These are phyloP conservation scores for Sclerotinia subarctica DNA, from an alignment of 2,329 filamentous ascomycete species.

Conservation along the genomic window DNA sequence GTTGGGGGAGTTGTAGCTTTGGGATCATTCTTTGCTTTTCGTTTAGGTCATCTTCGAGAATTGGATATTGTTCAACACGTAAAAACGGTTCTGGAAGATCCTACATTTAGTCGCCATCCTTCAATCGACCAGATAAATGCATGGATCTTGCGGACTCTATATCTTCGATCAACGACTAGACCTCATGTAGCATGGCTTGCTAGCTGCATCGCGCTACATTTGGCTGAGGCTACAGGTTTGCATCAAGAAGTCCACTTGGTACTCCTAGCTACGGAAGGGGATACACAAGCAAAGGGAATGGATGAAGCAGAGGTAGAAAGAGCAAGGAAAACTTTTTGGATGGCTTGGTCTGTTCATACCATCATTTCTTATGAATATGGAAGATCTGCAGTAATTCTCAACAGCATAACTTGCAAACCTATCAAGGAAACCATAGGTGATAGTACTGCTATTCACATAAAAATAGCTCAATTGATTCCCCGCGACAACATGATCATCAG, in stretches of 20 bases:
- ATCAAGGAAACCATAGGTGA: not conserved
- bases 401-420: constrained; percentile 26
- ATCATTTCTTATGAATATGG: constrained; percentile 28
- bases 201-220: constrained; percentile 32
- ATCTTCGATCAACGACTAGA: constrained; percentile 34
- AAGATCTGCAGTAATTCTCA: constrained; percentile 26
- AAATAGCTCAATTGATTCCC: constrained; percentile 23
- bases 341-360: constrained; percentile 18
- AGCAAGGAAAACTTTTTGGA: constrained; percentile 20
- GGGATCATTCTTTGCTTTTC: constrained; percentile 39
- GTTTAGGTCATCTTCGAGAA: constrained; percentile 31
- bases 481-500: constrained; percentile 16
- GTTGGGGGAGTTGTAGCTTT: constrained; percentile 39
- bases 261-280: constrained; percentile 10
- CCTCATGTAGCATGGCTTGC: constrained; percentile 36
- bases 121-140: constrained; percentile 30
- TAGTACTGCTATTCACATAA: constrained; percentile 19
- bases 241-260: constrained; percentile 31
- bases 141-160: constrained; percentile 33
- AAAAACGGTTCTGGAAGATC: constrained; percentile 30
- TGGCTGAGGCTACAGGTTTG: constrained; percentile 35
- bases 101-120: constrained; percentile 16
- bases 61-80: constrained; percentile 33
- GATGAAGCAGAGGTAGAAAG: constrained; percentile 18
- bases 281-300: constrained; percentile 8